phyloP scores from a whole-genome alignment of 2,329 filamentous ascomycete species.

The Epichloe amarillans region DNA sequence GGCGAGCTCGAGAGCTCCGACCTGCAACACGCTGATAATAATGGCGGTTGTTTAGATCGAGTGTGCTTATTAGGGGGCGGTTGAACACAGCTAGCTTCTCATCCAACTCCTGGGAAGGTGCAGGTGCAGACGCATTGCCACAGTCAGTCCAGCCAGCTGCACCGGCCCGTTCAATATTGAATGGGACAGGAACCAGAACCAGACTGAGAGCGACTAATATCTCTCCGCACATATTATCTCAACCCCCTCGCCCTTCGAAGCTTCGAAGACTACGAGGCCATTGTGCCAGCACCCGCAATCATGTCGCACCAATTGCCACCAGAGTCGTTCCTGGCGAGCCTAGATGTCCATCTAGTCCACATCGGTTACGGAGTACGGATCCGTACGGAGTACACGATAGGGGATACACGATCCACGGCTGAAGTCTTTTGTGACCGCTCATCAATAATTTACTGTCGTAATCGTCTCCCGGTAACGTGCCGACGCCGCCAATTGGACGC shows the following conservation, averaged over 20 bases:
- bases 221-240: too few relatives aligned
- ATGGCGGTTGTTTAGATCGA: too few relatives aligned
- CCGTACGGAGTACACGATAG: not conserved
- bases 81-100: too few relatives aligned
- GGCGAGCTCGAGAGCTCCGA: too few relatives aligned
- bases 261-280: not conserved
- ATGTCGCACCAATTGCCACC: not conserved
- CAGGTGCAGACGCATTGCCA: too few relatives aligned
- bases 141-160: too few relatives aligned
- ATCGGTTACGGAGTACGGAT: not conserved
- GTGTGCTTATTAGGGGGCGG: too few relatives aligned
- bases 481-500: not conserved
- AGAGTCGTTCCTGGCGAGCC: not conserved
- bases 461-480: not conserved
- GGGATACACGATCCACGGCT: not conserved
- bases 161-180: not conserved
- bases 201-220: not conserved
- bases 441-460: not conserved
- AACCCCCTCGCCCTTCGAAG: too few relatives aligned
- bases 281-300: not conserved
- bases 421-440: not conserved
- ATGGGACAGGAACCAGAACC: not conserved
- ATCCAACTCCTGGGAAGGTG: too few relatives aligned
- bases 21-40: too few relatives aligned
- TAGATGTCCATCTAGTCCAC: not conserved